Base-by-base conservation (phyloP, 2,329 filamentous ascomycete genomes). In the Pseudogymnoascus sp. region DNA sequence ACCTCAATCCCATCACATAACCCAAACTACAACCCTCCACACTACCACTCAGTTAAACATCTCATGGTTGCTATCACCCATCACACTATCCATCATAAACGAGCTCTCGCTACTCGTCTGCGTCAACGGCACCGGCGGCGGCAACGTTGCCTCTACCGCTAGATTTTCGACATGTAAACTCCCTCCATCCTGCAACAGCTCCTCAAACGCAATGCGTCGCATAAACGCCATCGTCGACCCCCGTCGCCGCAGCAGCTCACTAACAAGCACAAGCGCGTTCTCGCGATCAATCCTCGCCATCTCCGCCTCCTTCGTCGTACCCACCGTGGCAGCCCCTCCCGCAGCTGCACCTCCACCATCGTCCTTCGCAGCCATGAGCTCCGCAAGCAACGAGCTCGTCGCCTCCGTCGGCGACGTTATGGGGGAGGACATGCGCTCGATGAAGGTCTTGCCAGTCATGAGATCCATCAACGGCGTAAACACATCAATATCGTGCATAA, bases 251-350 rank as follows among this genome's bases (percentile, higher is more conserved):
- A 85, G 69, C 62, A 88, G 69, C 72, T 86, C 81, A 1, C 79
- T 79, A 3, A 85, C 78, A 64, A 88, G 72, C 0, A 88, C 82
- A 21, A 88, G 73, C 0, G 79, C 83, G 66, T 88, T 88, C 72
- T 87, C 85, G 7, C 84, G 78, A 68, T 88, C 85, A 5, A 83
- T 76, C 65, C 78, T 78, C 1, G 75, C 74, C 76, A 82, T 81
- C 48, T 77, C 77, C 1, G 77, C 79, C 1, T 69, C 69, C 54
- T 72, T 70, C 1, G 68, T 37, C 2, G 34, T 43, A 6, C 37
- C 23, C 13, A 4, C 19, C n/a, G 16, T 3, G 6, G 19, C 11
- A 23, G 60, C 34, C 1, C 10, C 28, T 13, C 25, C 48, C 2
- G 25, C 6, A 13, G n/a, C 25, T 3, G 25, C 6, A 7, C 28